A percentile compares a stretch with the other conserved stretches of the same genome.
Evolutionary conservation across 78 protist species (phyloP).

Genomic region (Chrysochromulina tobinii): DNA sequence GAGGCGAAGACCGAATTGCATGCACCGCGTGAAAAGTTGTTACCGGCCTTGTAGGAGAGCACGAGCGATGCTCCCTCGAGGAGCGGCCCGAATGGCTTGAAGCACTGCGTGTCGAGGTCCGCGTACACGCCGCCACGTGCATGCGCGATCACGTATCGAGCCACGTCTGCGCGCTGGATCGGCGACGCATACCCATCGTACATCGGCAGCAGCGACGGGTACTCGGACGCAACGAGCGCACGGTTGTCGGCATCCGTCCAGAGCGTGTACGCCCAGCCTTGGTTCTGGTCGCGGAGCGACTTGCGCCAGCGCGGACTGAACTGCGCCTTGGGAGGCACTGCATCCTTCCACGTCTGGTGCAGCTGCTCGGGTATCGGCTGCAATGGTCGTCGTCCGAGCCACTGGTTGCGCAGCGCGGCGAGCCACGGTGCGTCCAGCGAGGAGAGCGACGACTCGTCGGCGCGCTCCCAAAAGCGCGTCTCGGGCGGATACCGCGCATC

Average conservation of each 20-base stretch:
- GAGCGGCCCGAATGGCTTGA: background rate
- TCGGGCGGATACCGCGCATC: too few species aligned
- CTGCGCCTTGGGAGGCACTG: background rate
- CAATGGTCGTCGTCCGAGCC: background rate
- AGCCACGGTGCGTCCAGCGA: too few species aligned
- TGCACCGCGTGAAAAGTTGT: background rate
- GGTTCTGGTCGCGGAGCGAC: background rate
- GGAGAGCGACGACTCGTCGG: too few species aligned
- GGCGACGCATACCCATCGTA: background rate
- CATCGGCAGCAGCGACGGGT: background rate
- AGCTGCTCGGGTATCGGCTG: background rate
- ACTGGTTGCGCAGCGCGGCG: too few species aligned
- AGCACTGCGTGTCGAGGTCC: background rate
- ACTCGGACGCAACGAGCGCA: background rate
- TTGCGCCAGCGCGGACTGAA: background rate
- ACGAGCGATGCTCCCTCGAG: background rate
- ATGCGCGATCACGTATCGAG: background rate
- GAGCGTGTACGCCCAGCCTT: background rate
- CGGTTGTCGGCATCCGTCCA: constrained; percentile 5
- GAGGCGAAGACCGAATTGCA: constrained; percentile 6
- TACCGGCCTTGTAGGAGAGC: background rate
- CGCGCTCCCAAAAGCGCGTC: too few species aligned
- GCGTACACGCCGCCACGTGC: background rate
- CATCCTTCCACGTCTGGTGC: background rate
- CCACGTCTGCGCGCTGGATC: background rate